Conservation (phyloP, 805 yeast genomes). For the Clavispora santaluciae region DNA sequence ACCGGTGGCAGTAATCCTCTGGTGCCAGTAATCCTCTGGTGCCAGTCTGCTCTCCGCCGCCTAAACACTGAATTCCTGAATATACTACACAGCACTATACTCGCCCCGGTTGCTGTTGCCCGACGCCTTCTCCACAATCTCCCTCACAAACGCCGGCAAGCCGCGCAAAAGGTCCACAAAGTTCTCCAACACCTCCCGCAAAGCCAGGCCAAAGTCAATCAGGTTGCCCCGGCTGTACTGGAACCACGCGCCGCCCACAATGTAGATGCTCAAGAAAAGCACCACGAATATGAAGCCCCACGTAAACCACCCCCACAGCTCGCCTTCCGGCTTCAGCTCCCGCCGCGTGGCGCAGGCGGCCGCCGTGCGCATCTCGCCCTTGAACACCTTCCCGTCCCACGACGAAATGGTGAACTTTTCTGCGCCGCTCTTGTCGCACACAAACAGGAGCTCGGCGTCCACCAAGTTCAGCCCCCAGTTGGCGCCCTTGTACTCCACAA, state of each 20-base stretch:
- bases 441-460: conserved; percentile 42
- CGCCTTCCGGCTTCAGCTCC: conserved; percentile 23
- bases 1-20: too few species aligned
- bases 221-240: conserved; percentile 67
- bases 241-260: conserved; percentile 71
- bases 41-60: not conserved
- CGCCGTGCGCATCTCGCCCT: conserved; percentile 19
- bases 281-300: conserved; percentile 76
- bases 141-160: conserved; percentile 62
- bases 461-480: conserved; percentile 66
- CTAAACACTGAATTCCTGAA: not conserved
- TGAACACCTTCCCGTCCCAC: conserved; percentile 35
- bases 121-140: conserved; percentile 64
- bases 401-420: conserved; percentile 20
- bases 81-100: conserved; percentile 75
- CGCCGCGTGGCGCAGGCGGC: conserved; percentile 39
- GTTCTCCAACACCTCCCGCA: conserved; percentile 69
- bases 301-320: conserved; percentile 77
- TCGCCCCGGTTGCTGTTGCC: conserved; percentile 71
- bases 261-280: conserved; percentile 63
- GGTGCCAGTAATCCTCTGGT: too few species aligned
- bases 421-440: conserved; percentile 36
- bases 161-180: conserved; percentile 52
- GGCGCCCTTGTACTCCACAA: conserved; percentile 45
- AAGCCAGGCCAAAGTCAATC: conserved; percentile 67